These are phyloP conservation scores for Verticillium dahliae DNA, from an alignment of 2,329 filamentous ascomycete genomes.

Conservation along the genomic window DNA sequence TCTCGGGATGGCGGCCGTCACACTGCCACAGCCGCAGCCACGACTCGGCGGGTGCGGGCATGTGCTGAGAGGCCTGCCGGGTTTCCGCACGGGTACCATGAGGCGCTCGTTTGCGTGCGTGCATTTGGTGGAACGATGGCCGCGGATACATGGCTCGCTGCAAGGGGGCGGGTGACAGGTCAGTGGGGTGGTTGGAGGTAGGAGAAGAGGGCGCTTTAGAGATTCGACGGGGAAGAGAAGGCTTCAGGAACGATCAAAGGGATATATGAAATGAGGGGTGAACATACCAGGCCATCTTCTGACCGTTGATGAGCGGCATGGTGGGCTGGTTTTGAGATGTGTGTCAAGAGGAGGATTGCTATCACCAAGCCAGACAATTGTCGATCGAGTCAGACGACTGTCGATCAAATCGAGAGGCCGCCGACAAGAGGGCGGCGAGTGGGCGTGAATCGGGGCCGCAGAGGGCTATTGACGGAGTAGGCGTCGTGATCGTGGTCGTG, in stretches of 20 bases:
- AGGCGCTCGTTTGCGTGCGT: slow-evolving; percentile 61
- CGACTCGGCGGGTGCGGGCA: slow-evolving; percentile 61
- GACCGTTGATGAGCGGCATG: slow-evolving; percentile 64
- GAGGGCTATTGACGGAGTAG: not conserved
- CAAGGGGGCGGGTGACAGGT: not conserved
- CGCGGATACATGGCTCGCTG: slow-evolving; percentile 69
- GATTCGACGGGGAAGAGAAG: not conserved
- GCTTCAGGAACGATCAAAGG: not conserved
- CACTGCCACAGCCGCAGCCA: slow-evolving; percentile 53
- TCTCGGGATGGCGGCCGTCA: slow-evolving; percentile 59
- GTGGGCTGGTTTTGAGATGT: slow-evolving; percentile 13
- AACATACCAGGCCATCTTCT: slow-evolving; percentile 65
- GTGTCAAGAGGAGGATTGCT: not conserved
- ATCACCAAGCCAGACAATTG: not conserved
- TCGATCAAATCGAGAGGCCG: not conserved
- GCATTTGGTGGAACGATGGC: slow-evolving; percentile 71
- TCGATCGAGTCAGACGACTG: not conserved
- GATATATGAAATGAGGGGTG: slow-evolving; percentile 23
- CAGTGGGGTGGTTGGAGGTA: not conserved
- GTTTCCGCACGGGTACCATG: slow-evolving; percentile 65
- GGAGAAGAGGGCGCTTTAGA: not conserved
- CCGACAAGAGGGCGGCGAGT: not conserved
- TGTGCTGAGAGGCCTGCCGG: slow-evolving; percentile 61
- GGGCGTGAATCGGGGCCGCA: not conserved
- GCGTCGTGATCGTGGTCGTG: not conserved